Conservation (phyloP, 2,329 filamentous ascomycete species). For the Xylariales sp. region DNA sequence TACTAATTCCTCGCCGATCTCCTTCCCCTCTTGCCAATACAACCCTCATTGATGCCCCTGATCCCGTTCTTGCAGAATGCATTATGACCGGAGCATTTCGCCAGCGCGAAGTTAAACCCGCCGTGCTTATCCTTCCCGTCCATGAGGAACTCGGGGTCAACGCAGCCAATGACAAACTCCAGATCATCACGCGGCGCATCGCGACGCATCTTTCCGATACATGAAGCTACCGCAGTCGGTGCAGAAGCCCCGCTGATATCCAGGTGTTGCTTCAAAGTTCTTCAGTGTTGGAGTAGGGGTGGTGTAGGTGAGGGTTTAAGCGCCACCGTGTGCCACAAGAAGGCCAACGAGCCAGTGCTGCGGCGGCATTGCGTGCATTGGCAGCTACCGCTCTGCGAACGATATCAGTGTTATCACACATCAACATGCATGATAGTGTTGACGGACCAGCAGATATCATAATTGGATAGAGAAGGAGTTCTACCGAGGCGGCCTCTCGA, state of each 20-base stretch:
- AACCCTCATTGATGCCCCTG: conserved; percentile 41
- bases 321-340: conserved; percentile 34
- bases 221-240: conserved; percentile 42
- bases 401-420: not conserved
- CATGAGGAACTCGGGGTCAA: conserved; percentile 41
- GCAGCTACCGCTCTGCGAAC: conserved; percentile 38
- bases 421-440: not conserved
- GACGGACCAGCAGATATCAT: not conserved
- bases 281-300: conserved; percentile 28
- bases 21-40: conserved; percentile 19
- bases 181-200: conserved; percentile 23
- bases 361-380: conserved; percentile 54
- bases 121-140: conserved; percentile 21
- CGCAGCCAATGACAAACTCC: conserved; percentile 36
- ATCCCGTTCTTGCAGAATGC: conserved; percentile 42
- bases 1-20: conserved; percentile 10
- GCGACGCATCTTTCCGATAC: conserved; percentile 36
- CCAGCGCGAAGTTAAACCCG: conserved; percentile 35
- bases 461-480: conserved; percentile 2
- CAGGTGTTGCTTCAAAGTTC: conserved; percentile 35
- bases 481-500: too few species aligned
- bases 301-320: conserved; percentile 30
- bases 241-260: conserved; percentile 43
- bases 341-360: conserved; percentile 42
- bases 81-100: conserved; percentile 31